A percentile compares a stretch with the other conserved stretches of the same genome.
Evolutionary conservation across 192 early-diverging fungal genomes (phyloP).

Genomic region (Coemansia sp.): DNA sequence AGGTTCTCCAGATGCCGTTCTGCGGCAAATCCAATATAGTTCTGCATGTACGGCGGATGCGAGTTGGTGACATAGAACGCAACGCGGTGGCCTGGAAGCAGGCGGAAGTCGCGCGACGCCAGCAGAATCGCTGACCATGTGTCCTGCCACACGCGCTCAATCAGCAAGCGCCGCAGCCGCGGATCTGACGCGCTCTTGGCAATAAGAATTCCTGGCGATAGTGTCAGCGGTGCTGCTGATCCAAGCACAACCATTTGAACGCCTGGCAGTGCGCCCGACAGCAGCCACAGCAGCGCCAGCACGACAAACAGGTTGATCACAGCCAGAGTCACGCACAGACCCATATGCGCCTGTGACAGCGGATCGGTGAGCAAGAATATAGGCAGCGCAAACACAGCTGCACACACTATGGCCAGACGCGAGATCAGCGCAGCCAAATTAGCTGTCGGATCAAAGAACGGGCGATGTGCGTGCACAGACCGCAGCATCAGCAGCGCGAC

Average conservation of each 20-base stretch:
- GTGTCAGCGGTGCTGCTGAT: constrained; percentile 42
- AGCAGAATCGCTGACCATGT: constrained; percentile 65
- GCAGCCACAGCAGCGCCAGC: constrained; percentile 38
- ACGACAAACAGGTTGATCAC: constrained; percentile 50
- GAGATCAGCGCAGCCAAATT: constrained; percentile 56
- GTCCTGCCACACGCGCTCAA: constrained; percentile 68
- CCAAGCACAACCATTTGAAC: constrained; percentile 54
- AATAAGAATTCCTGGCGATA: constrained; percentile 50
- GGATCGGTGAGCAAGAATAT: constrained; percentile 54
- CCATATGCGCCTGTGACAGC: constrained; percentile 45
- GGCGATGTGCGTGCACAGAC: constrained; percentile 57
- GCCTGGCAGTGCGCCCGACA: constrained; percentile 42
- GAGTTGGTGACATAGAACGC: constrained; percentile 53
- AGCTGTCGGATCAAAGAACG: constrained; percentile 59
- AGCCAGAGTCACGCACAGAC: constrained; percentile 48
- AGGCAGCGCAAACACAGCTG: constrained; percentile 53
- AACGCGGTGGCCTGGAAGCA: constrained; percentile 54
- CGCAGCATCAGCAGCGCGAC: constrained; percentile 53
- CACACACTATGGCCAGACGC: constrained; percentile 43
- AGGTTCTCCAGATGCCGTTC: constrained; percentile 69
- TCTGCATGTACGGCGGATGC: constrained; percentile 65
- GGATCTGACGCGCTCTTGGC: constrained; percentile 37
- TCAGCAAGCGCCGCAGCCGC: constrained; percentile 50
- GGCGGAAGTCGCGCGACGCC: constrained; percentile 57
- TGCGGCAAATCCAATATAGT: constrained; percentile 61